These are phyloP conservation scores for Gossypium trilobum DNA, from an alignment of 441 rosid genomes.

Conservation along the genomic window DNA sequence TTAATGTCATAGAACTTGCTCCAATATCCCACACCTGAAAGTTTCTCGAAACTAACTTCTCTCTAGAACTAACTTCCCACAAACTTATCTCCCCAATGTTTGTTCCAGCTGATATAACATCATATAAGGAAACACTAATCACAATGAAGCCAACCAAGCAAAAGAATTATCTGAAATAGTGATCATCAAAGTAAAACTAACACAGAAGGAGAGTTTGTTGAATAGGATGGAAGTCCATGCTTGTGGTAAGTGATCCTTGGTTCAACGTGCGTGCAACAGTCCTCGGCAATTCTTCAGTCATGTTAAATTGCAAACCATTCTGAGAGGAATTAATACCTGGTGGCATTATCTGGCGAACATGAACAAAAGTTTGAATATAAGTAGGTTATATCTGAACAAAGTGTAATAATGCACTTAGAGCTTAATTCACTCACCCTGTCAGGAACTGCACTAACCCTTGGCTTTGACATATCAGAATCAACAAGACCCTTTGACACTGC, in stretches of 20 bases:
- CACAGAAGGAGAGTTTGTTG: conserved; percentile 36
- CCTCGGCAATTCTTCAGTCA: conserved; percentile 37
- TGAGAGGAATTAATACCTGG: conserved; percentile 27
- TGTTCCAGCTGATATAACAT: conserved; percentile 32
- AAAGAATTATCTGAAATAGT: neutral
- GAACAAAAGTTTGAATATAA: conserved; percentile 10
- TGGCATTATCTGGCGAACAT: conserved; percentile 22
- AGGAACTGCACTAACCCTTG: conserved; percentile 24
- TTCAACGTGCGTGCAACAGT: conserved; percentile 27
- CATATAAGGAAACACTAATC: conserved; percentile 9
- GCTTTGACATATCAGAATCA: conserved; percentile 27
- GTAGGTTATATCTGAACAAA: neutral
- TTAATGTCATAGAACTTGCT: conserved; percentile 23
- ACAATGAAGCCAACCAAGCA: neutral
- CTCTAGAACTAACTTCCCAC: conserved; percentile 32
- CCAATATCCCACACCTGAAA: conserved; percentile 31
- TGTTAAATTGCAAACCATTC: conserved; percentile 16
- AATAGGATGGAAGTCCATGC: conserved; percentile 41
- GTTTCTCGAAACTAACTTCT: conserved; percentile 21
- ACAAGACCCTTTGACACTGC: conserved; percentile 22
- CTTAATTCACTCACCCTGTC: conserved; percentile 29
- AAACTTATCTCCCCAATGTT: conserved; percentile 28
- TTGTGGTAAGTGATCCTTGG: conserved; percentile 27
- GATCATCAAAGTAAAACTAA: conserved; percentile 15
- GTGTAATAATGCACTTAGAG: neutral